Evolutionary conservation across 2,329 filamentous ascomycete genomes (phyloP).

Genomic region (Cytospora leucostoma): DNA sequence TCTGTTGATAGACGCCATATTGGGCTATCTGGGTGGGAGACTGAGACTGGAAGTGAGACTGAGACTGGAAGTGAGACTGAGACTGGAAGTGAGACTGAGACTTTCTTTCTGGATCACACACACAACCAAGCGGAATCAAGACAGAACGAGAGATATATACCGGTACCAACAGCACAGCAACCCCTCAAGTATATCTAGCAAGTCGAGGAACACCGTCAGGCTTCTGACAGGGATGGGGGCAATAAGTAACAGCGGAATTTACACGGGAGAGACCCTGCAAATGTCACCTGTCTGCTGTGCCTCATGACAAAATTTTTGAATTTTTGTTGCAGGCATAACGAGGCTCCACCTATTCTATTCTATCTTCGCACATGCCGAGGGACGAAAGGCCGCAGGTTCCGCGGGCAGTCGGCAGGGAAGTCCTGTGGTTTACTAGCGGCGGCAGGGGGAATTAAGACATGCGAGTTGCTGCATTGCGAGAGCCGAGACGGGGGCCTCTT

Average conservation of each 20-base stretch:
- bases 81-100: background rate
- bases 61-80: background rate
- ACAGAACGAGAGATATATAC: background rate
- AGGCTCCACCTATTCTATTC: background rate
- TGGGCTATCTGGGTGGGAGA: background rate
- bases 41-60: background rate
- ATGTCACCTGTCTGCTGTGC: background rate
- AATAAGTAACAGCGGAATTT: background rate
- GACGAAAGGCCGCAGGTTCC: background rate
- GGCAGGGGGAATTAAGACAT: background rate
- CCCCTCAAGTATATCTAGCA: background rate
- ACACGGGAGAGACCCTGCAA: background rate
- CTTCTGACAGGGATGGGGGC: background rate
- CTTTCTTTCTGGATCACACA: background rate
- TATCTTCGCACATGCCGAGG: background rate
- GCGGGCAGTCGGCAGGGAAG: no score
- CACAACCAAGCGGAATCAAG: background rate
- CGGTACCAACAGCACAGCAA: background rate
- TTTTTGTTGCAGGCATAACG: background rate
- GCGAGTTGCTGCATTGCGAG: background rate
- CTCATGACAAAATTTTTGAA: background rate
- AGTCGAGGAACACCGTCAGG: background rate
- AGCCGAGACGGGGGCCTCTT: background rate
- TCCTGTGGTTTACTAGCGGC: background rate
- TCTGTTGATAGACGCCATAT: conserved; percentile 10